These are phyloP conservation scores for Phaeosphaeria sp. DNA, from an alignment of 2,329 filamentous ascomycete species.

Conservation along the genomic window DNA sequence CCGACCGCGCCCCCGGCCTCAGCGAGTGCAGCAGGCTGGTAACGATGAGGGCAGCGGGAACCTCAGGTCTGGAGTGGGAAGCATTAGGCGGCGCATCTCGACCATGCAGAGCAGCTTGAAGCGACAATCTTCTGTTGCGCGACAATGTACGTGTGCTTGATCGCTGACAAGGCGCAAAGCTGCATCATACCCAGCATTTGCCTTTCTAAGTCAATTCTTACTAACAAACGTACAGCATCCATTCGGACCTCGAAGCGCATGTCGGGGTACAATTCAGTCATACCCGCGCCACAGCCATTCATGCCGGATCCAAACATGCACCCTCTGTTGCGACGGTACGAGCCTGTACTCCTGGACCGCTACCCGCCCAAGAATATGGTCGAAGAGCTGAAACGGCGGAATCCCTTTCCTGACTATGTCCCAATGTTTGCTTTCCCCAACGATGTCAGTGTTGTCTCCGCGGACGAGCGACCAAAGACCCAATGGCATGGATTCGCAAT, in stretches of 20 bases:
- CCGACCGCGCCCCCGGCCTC: conserved; percentile 76
- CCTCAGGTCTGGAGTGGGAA: conserved; percentile 72
- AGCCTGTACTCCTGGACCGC: conserved; percentile 92
- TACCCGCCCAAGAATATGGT: conserved; percentile 85
- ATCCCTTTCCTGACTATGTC: conserved; percentile 93
- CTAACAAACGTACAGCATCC: conserved; percentile 57
- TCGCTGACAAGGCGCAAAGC: background rate
- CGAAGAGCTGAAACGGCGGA: conserved; percentile 80
- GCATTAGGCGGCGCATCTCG: conserved; percentile 89
- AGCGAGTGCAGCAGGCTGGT: conserved; percentile 68
- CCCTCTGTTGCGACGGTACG: conserved; percentile 89
- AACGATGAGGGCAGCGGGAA: conserved; percentile 61
- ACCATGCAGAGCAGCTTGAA: conserved; percentile 92
- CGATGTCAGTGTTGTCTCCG: conserved; percentile 95
- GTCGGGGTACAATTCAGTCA: conserved; percentile 98
- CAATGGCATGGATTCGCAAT: conserved; percentile 99
- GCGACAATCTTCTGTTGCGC: conserved; percentile 77
- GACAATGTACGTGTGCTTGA: conserved; percentile 67
- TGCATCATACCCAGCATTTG: conserved; percentile 12
- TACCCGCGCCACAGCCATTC: conserved; percentile 89
- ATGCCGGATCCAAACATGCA: conserved; percentile 93
- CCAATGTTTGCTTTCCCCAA: conserved; percentile 99
- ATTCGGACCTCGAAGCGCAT: conserved; percentile 84
- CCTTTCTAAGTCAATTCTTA: conserved; percentile 25
- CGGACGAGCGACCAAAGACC: conserved; percentile 90